Conservation (phyloP, 2,329 filamentous ascomycete genomes). For the Grosmannia clavigera region DNA sequence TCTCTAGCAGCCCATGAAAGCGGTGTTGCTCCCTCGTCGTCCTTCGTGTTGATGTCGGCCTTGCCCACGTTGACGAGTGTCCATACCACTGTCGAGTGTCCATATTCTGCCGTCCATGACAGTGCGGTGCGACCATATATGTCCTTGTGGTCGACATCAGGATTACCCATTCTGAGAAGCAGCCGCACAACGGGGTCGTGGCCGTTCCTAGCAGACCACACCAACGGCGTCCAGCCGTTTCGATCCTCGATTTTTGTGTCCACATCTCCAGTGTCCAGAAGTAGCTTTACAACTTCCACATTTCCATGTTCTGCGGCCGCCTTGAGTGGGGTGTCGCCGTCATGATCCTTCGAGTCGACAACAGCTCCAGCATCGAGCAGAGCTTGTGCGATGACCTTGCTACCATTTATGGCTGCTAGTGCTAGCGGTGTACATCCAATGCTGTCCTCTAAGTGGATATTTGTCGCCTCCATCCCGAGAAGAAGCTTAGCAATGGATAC, state of each 20-base stretch:
- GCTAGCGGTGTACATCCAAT: not conserved
- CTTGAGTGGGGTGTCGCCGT: no score
- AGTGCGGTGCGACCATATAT: not conserved
- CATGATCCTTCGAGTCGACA: no score
- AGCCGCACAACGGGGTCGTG: no score
- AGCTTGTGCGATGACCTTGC: no score
- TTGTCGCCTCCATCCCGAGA: not conserved
- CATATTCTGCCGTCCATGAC: not conserved
- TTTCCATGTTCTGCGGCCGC: no score
- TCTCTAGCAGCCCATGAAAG: not conserved
- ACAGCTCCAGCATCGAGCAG: not conserved
- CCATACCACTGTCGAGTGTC: not conserved
- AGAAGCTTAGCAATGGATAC: not conserved
- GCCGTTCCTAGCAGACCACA: not conserved
- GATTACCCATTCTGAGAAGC: not conserved
- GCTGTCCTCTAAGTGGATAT: not conserved
- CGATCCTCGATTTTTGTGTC: no score
- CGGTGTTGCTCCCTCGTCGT: not conserved
- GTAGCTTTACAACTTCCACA: no score
- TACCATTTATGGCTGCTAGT: no score
- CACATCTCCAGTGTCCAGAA: no score
- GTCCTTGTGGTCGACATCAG: not conserved
- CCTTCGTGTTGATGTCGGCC: not conserved
- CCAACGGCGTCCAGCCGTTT: no score
- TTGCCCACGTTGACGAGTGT: not conserved